These are phyloP conservation scores for Paramecium bursaria DNA, from an alignment of 73 alveolate genomes.

Conservation along the genomic window DNA sequence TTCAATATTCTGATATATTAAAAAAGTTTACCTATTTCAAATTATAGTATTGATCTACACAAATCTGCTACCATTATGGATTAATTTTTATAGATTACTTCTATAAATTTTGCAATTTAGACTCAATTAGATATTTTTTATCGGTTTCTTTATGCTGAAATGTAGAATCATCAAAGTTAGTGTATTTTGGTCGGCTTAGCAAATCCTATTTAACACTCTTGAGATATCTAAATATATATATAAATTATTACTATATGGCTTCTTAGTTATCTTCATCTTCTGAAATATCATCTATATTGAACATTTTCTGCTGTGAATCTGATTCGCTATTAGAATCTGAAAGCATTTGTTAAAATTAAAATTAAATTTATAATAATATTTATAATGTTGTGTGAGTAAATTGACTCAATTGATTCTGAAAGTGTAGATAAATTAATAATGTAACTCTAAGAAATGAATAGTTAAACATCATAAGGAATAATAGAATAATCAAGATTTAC, in stretches of 20 bases:
- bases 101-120: background rate
- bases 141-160: slow-evolving; percentile 9
- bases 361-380: too few species aligned
- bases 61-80: slow-evolving; percentile 10
- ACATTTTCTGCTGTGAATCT: background rate
- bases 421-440: too few species aligned
- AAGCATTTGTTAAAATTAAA: too few species aligned
- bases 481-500: too few species aligned
- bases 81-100: slow-evolving; percentile 7
- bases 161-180: slow-evolving; percentile 12
- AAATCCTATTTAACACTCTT: background rate
- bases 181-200: slow-evolving; percentile 8
- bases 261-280: slow-evolving; percentile 25
- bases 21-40: slow-evolving; percentile 9
- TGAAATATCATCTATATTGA: slow-evolving; percentile 37
- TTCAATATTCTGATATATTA: slow-evolving; percentile 13
- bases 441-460: too few species aligned
- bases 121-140: slow-evolving; percentile 5
- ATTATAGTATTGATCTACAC: background rate
- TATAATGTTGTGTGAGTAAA: too few species aligned
- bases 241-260: too few species aligned
- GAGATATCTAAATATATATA: slow-evolving; percentile 18
- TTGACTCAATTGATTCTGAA: too few species aligned
- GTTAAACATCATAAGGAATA: too few species aligned
- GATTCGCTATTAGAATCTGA: too few species aligned